Evolutionary conservation across 2,329 filamentous ascomycete genomes (phyloP).

Genomic region (Thielaviopsis euricoi): DNA sequence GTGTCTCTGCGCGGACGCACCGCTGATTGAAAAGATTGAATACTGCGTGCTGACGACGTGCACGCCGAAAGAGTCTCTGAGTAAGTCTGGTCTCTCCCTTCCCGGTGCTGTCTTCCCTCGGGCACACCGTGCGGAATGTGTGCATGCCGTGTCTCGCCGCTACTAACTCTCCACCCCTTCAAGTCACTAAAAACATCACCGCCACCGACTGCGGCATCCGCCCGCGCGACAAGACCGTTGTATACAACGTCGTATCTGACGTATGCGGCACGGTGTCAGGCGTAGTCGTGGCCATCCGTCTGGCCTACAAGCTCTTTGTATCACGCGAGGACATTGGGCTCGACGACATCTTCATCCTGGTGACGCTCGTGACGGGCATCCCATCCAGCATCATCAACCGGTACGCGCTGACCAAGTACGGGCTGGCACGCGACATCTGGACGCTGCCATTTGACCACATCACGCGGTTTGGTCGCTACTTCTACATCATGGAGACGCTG

Average conservation of each 20-base stretch:
- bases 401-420: conserved; percentile 18
- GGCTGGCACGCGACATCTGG: conserved; percentile 30
- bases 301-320: conserved; percentile 19
- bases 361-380: conserved; percentile 16
- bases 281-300: conserved; percentile 23
- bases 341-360: conserved; percentile 22
- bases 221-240: conserved; percentile 17
- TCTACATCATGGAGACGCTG: conserved; percentile 23
- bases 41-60: conserved; percentile 18
- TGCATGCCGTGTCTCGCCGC: no score
- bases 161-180: no score
- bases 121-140: no score
- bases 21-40: conserved; percentile 16
- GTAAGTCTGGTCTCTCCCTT: conserved; percentile 14
- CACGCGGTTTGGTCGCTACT: conserved; percentile 23
- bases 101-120: no score
- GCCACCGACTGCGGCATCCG: conserved; percentile 16
- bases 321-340: conserved; percentile 19
- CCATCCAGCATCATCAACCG: conserved; percentile 18
- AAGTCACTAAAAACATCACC: conserved; percentile 16
- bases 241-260: conserved; percentile 19
- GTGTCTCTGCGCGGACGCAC: conserved; percentile 19
- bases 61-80: conserved; percentile 18
- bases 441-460: conserved; percentile 23
- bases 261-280: conserved; percentile 20